A percentile compares a stretch with the other conserved stretches of the same genome.
Conservation (phyloP, 2,329 filamentous ascomycete genomes). For the Talaromyces rugulosus region DNA sequence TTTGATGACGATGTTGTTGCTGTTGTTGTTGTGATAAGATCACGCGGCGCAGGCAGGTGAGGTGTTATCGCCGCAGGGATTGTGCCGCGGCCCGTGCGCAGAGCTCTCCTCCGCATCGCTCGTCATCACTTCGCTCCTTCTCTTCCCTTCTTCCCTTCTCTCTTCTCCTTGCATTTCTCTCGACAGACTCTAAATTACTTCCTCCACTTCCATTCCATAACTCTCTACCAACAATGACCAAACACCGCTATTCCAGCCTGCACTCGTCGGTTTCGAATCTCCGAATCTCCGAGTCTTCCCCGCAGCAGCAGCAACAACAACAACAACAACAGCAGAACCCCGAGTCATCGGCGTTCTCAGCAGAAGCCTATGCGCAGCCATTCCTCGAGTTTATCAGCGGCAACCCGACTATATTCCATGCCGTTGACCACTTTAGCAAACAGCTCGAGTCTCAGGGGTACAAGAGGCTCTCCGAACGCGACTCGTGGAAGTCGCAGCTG, state of each 20-base stretch:
- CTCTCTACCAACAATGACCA: constrained; percentile 26
- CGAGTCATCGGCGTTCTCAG: constrained; percentile 20
- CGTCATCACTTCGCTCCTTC: neutral
- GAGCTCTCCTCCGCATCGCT: neutral
- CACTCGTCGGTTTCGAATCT: constrained; percentile 27
- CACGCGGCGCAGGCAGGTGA: constrained; percentile 16
- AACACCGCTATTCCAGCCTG: constrained; percentile 23
- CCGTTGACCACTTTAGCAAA: constrained; percentile 71
- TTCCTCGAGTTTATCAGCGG: constrained; percentile 83
- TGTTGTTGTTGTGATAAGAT: constrained; percentile 16
- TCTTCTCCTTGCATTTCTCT: neutral
- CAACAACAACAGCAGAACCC: constrained; percentile 12
- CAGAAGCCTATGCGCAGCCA: constrained; percentile 69
- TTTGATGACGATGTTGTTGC: neutral
- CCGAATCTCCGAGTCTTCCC: constrained; percentile 19
- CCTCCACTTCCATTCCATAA: neutral
- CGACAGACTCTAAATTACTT: neutral
- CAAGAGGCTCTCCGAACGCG: constrained; percentile 68
- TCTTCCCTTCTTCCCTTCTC: neutral
- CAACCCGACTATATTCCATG: constrained; percentile 92
- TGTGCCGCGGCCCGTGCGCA: neutral
- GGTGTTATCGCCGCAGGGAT: neutral
- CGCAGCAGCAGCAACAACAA: constrained; percentile 16
- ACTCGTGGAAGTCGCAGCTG: constrained; percentile 70
- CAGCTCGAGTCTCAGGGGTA: constrained; percentile 72